These are phyloP conservation scores for Phoma sp. DNA, from an alignment of 2,329 filamentous ascomycete genomes.

Conservation along the genomic window DNA sequence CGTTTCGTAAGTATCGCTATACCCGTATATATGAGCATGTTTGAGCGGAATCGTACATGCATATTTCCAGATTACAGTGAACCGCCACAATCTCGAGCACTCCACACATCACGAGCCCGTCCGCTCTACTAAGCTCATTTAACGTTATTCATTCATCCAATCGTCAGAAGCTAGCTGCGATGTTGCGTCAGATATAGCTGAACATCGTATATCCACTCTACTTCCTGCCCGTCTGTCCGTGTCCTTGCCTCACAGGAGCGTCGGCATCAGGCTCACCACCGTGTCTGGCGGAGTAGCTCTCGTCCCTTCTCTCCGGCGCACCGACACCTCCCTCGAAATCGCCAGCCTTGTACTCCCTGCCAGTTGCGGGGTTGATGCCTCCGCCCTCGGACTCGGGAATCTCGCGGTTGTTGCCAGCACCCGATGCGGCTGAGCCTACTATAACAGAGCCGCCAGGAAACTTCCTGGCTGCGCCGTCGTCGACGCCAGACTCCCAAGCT, in stretches of 20 bases:
- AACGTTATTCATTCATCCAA: background rate
- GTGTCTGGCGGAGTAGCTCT: conserved; percentile 45
- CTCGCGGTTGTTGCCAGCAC: conserved; percentile 54
- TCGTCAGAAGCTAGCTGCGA: background rate
- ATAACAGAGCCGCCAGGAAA: conserved; percentile 55
- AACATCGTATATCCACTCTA: conserved; percentile 1
- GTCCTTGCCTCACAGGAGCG: conserved; percentile 47
- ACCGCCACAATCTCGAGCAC: background rate
- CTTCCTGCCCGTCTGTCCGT: conserved; percentile 13
- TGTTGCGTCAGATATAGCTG: background rate
- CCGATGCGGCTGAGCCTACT: conserved; percentile 52
- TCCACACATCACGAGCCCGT: background rate
- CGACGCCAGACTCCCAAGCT: conserved; percentile 57
- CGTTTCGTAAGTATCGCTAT: background rate
- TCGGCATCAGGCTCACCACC: conserved; percentile 50
- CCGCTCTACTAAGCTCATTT: background rate
- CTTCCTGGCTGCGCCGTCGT: conserved; percentile 47
- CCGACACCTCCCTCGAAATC: conserved; percentile 56
- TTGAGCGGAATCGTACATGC: conserved; percentile 10
- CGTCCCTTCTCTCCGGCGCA: conserved; percentile 55
- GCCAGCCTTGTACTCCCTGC: conserved; percentile 53
- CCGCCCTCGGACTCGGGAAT: conserved; percentile 57
- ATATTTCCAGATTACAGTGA: background rate
- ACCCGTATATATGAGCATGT: conserved; percentile 4
- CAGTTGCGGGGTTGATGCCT: conserved; percentile 48